These are phyloP conservation scores for Aspergillus aculeatinus DNA, from an alignment of 2,329 filamentous ascomycete genomes.

Conservation along the genomic window DNA sequence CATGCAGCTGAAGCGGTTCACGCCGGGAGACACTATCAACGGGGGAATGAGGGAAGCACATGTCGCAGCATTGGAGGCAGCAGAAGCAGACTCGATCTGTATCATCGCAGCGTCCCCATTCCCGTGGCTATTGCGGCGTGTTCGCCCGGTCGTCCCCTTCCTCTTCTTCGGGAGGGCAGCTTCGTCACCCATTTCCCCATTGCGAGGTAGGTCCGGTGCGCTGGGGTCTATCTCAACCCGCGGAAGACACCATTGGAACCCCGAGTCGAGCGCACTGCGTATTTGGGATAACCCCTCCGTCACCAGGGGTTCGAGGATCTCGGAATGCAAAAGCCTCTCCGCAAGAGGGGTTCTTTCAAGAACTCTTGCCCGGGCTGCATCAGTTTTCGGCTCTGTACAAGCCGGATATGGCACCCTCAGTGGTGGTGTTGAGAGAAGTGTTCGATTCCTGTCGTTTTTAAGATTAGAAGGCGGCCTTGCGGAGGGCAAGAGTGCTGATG, in stretches of 20 bases:
- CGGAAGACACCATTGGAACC: slow-evolving; percentile 36
- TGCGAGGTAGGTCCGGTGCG: neutral
- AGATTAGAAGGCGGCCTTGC: neutral
- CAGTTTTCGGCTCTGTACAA: slow-evolving; percentile 52
- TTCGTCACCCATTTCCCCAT: slow-evolving; percentile 1
- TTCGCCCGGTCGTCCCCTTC: slow-evolving; percentile 6
- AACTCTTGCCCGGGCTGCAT: slow-evolving; percentile 43
- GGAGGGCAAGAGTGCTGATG: neutral
- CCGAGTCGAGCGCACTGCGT: slow-evolving; percentile 11
- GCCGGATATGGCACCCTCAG: slow-evolving; percentile 48
- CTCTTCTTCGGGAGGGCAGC: slow-evolving; percentile 5
- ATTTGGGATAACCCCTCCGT: slow-evolving; percentile 40
- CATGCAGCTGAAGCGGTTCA: slow-evolving; percentile 31
- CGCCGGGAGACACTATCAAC: slow-evolving; percentile 33
- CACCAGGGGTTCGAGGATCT: slow-evolving; percentile 34
- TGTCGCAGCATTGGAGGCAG: neutral
- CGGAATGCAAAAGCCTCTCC: slow-evolving; percentile 33
- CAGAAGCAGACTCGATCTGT: too few relatives aligned
- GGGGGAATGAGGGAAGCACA: slow-evolving; percentile 22
- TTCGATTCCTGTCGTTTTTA: neutral
- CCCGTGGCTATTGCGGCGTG: neutral
- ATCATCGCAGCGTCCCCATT: slow-evolving; percentile 28
- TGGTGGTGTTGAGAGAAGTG: slow-evolving; percentile 49
- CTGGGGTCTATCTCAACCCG: slow-evolving; percentile 12
- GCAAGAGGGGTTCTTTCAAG: slow-evolving; percentile 33